Conservation (phyloP, 495 filamentous ascomycete species). For the Hypomontagnella submonticulosa region DNA sequence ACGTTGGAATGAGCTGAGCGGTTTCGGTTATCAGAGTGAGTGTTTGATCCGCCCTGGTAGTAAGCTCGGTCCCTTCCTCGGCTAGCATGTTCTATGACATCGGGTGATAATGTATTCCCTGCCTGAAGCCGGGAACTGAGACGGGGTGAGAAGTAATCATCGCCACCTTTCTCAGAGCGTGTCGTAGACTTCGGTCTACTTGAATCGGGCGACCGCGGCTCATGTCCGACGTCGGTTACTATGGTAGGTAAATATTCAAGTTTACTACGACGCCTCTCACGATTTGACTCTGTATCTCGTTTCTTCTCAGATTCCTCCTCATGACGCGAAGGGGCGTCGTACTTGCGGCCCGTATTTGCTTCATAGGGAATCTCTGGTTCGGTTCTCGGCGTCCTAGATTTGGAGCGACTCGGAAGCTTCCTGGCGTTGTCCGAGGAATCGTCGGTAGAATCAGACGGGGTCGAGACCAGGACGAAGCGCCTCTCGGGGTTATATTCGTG, state of each 20-base stretch:
- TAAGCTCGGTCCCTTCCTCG: conserved; percentile 55
- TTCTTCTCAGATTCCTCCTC: conserved; percentile 39
- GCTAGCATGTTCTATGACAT: conserved; percentile 51
- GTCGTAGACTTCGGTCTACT: conserved; percentile 45
- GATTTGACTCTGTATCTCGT: conserved; percentile 26
- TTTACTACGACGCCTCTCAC: conserved; percentile 40
- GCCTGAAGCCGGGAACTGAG: conserved; percentile 32
- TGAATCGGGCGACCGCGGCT: conserved; percentile 26
- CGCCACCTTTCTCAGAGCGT: conserved; percentile 41
- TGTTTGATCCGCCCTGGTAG: conserved; percentile 46
- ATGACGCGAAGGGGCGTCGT: conserved; percentile 39
- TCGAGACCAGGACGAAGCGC: conserved; percentile 56
- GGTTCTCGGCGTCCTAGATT: conserved; percentile 35
- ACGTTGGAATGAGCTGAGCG: conserved; percentile 40
- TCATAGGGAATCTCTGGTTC: conserved; percentile 48
- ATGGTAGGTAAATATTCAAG: conserved; percentile 45
- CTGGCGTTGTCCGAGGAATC: conserved; percentile 20
- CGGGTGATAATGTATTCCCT: conserved; percentile 38
- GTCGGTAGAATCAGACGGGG: conserved; percentile 43
- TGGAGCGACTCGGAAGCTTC: conserved; percentile 25
- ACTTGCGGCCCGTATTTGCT: conserved; percentile 56
- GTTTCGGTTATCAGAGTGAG: conserved; percentile 34
- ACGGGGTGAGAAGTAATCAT: conserved; percentile 49
- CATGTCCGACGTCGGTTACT: conserved; percentile 35
- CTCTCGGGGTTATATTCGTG: conserved; percentile 60